Percentiles rank a stretch among this genome's conserved stretches.
Evolutionary conservation across 177 flowering plant species (phyloP).

Genomic region (Vitis hybrid): DNA sequence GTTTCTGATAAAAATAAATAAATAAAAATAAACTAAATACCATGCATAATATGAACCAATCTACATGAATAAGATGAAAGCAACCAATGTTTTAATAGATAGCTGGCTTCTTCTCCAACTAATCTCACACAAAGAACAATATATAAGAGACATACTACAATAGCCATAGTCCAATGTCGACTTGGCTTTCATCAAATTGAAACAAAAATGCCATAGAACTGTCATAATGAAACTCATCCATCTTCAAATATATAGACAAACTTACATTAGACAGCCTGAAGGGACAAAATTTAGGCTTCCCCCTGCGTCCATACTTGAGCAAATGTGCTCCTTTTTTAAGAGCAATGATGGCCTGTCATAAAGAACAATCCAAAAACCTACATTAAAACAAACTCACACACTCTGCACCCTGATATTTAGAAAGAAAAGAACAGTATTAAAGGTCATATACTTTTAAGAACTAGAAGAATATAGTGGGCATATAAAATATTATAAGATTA

Average conservation of each 20-base stretch:
- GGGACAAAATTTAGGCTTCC: conserved; percentile 36
- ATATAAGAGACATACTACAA: too few relatives aligned
- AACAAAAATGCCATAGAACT: background rate
- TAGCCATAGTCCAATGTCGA: too few relatives aligned
- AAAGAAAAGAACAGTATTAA: background rate
- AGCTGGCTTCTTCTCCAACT: background rate
- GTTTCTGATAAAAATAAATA: too few relatives aligned
- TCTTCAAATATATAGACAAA: background rate
- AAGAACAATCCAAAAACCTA: conserved; percentile 1
- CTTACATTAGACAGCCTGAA: conserved; percentile 30
- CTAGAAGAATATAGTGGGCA: background rate
- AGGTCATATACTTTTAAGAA: background rate
- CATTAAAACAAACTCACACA: background rate
- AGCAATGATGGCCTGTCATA: conserved; percentile 27
- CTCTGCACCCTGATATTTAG: background rate
- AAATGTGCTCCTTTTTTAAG: conserved; percentile 29
- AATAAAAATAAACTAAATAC: too few relatives aligned
- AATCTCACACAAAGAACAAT: too few relatives aligned
- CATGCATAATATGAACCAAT: background rate
- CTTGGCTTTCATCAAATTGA: background rate
- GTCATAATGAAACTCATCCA: background rate
- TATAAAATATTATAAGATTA: background rate
- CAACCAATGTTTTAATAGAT: background rate
- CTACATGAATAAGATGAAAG: background rate
- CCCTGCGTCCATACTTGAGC: conserved; percentile 34